These are phyloP conservation scores for Leccinum subgranulosum DNA, from an alignment of 768 basidiomycete species.

Conservation along the genomic window DNA sequence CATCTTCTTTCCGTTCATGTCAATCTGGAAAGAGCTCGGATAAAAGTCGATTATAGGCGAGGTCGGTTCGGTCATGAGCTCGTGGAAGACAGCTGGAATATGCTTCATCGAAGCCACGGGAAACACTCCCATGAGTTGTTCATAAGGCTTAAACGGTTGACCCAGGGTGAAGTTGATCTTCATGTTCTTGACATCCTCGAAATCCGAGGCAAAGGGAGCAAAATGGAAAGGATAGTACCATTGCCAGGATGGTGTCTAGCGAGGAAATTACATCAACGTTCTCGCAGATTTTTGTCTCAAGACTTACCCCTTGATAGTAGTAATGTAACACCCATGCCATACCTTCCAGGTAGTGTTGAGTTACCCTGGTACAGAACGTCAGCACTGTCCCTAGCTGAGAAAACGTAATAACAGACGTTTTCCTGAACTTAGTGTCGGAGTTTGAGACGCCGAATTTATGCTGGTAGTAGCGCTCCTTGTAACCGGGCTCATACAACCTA, in stretches of 20 bases:
- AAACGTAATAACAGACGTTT: conserved; percentile 49
- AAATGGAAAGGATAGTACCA: conserved; percentile 99
- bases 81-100: conserved; percentile 83
- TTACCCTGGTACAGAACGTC: conserved; percentile 49
- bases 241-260: conserved; percentile 88
- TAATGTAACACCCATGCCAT: conserved; percentile 95
- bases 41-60: conserved; percentile 98
- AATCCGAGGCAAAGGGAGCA: conserved; percentile 96
- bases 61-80: conserved; percentile 79
- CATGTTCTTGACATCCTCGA: conserved; percentile 74
- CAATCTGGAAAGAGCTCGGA: conserved; percentile 86
- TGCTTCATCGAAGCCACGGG: conserved; percentile 84
- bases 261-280: conserved; percentile 18
- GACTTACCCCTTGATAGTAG: conserved; percentile 93
- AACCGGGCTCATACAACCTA: conserved; percentile 95
- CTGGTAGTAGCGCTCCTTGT: conserved; percentile 90
- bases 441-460: conserved; percentile 85
- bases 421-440: conserved; percentile 69
- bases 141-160: conserved; percentile 93
- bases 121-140: conserved; percentile 98
- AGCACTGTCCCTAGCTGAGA: conserved; percentile 4
- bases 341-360: conserved; percentile 87
- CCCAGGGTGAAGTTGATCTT: conserved; percentile 77
- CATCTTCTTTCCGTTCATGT: conserved; percentile 99
- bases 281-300: neutral